Conservation (phyloP, 2,329 filamentous ascomycete species). For the Herpomyces periplanetae region DNA sequence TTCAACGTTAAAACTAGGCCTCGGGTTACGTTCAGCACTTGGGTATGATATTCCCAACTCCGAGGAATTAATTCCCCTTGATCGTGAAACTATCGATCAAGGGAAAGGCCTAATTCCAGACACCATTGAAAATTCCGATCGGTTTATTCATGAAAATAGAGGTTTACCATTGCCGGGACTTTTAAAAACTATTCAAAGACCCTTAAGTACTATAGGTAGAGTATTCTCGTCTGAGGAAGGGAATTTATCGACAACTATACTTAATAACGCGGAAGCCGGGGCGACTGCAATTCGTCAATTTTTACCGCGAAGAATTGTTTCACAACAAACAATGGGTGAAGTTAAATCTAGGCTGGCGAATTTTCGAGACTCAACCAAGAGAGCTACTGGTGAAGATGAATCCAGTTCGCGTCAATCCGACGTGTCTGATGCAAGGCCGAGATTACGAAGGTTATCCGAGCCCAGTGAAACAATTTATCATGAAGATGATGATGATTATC, state of each 20-base stretch:
- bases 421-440: too few species aligned
- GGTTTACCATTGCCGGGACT: conserved; percentile 46
- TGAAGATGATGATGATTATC: conserved; percentile 39
- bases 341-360: conserved; percentile 9
- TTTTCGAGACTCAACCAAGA: too few species aligned
- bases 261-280: conserved; percentile 4
- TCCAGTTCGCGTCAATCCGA: too few species aligned
- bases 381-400: too few species aligned
- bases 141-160: conserved; percentile 17
- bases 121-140: conserved; percentile 7
- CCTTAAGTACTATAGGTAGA: conserved; percentile 56
- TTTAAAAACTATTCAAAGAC: conserved; percentile 57
- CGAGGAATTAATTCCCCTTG: too few species aligned
- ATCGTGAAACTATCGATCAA: too few species aligned
- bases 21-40: too few species aligned
- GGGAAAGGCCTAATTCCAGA: conserved; percentile 7
- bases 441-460: too few species aligned
- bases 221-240: conserved; percentile 40
- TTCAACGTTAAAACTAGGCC: too few species aligned
- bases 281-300: conserved; percentile 7
- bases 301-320: conserved; percentile 11
- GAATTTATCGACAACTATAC: conserved; percentile 7
- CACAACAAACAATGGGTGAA: conserved; percentile 13
- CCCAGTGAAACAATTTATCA: conserved; percentile 7
- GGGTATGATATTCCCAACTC: too few species aligned